phyloP scores from a whole-genome alignment of 495 filamentous ascomycete species.

The Aspergillus asperescens region DNA sequence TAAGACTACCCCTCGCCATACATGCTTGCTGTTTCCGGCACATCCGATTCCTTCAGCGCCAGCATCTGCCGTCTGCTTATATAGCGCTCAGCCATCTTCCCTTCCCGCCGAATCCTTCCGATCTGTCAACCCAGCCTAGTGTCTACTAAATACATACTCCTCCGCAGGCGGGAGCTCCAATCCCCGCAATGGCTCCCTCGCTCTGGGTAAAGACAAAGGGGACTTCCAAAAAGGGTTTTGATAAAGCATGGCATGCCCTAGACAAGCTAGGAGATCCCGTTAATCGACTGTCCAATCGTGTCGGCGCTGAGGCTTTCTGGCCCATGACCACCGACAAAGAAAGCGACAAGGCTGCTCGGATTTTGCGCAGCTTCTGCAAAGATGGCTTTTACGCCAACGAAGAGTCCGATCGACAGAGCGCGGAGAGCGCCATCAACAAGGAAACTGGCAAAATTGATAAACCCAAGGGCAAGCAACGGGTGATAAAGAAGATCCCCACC shows the following conservation, averaged over 20 bases:
- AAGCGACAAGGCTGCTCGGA: constrained; percentile 76
- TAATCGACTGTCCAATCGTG: constrained; percentile 65
- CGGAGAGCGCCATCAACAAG: constrained; percentile 20
- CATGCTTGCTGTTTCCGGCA: constrained; percentile 19
- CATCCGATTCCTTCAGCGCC: neutral
- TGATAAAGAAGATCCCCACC: constrained; percentile 77
- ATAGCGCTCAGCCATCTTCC: neutral
- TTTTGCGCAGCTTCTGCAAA: constrained; percentile 73
- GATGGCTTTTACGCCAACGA: constrained; percentile 58
- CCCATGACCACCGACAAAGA: constrained; percentile 75
- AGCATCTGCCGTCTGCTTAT: constrained; percentile 11
- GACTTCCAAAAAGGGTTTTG: constrained; percentile 49
- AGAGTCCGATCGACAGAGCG: constrained; percentile 17
- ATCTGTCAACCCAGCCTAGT: neutral
- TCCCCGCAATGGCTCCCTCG: constrained; percentile 28
- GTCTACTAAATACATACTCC: too few species aligned
- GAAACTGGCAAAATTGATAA: constrained; percentile 43
- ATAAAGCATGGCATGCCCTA: constrained; percentile 49
- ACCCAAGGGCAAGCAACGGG: constrained; percentile 60
- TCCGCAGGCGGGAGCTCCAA: neutral
- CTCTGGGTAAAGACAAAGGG: constrained; percentile 41
- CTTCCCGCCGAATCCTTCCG: neutral
- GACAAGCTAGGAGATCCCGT: constrained; percentile 61
- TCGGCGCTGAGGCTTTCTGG: constrained; percentile 78
- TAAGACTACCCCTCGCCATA: constrained; percentile 8